Percentiles rank a stretch among this genome's conserved stretches.
These are phyloP conservation scores for Saccharomyces hybrid DNA, from an alignment of 1,139 yeast genomes.

Conservation along the genomic window DNA sequence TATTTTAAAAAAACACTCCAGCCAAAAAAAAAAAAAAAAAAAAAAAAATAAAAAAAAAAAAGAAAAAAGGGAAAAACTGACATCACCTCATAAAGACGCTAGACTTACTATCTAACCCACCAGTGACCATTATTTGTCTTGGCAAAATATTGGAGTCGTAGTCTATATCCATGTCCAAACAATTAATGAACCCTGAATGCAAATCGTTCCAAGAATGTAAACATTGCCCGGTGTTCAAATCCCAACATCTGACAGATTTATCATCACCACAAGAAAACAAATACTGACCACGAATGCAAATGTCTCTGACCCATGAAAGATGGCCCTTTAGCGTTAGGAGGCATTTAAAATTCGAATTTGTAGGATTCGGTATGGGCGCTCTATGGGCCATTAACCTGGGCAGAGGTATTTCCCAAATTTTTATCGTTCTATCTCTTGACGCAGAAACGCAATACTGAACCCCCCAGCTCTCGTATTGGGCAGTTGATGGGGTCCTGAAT, in stretches of 20 bases:
- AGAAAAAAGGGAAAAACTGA: neutral
- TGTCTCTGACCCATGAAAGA: slow-evolving; percentile 76
- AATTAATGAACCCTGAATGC: slow-evolving; percentile 21
- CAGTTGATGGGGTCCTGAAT: neutral
- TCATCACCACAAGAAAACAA: slow-evolving; percentile 77
- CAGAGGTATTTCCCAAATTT: slow-evolving; percentile 69
- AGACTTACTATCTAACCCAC: slow-evolving; percentile 20
- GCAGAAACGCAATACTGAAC: slow-evolving; percentile 70
- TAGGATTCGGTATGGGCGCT: slow-evolving; percentile 47
- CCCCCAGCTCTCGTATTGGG: slow-evolving; percentile 38
- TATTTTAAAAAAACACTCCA: neutral
- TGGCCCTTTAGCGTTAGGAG: slow-evolving; percentile 61
- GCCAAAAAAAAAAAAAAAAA: no score
- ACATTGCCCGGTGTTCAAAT: slow-evolving; percentile 50
- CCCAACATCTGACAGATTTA: slow-evolving; percentile 73
- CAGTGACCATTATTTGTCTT: slow-evolving; percentile 19
- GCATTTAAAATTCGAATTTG: slow-evolving; percentile 54
- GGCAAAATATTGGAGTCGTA: slow-evolving; percentile 4
- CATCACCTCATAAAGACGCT: slow-evolving; percentile 17
- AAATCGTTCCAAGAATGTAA: slow-evolving; percentile 44
- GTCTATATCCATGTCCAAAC: slow-evolving; percentile 15
- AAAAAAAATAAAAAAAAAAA: neutral
- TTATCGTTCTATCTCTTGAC: slow-evolving; percentile 71
- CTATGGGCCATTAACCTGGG: slow-evolving; percentile 50
- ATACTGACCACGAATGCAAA: slow-evolving; percentile 46